These are phyloP conservation scores for Pestalotiopsis sp. DNA, from an alignment of 2,329 filamentous ascomycete species.

Conservation along the genomic window DNA sequence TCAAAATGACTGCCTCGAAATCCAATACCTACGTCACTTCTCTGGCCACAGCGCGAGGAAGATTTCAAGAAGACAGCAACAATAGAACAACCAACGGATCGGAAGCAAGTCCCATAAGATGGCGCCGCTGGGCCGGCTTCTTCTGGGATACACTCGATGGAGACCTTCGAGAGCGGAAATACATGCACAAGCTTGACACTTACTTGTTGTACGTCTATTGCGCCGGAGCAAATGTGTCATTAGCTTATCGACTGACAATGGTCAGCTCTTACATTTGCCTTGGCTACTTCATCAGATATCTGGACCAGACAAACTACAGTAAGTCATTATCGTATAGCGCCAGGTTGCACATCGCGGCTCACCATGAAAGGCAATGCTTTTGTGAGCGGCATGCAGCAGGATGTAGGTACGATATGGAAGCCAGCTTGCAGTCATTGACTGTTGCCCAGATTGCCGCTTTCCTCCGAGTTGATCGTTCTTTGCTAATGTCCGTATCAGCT, in stretches of 20 bases:
- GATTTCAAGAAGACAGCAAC: not conserved
- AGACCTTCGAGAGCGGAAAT: conserved; percentile 2
- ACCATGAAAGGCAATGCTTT: conserved; percentile 22
- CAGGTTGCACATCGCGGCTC: too few relatives aligned
- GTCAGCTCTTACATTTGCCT: conserved; percentile 14
- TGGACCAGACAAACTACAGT: conserved; percentile 20
- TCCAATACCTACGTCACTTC: too few relatives aligned
- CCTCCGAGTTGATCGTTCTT: too few relatives aligned
- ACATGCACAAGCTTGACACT: conserved; percentile 7
- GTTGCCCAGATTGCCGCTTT: not conserved
- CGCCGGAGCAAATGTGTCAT: not conserved
- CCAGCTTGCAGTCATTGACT: too few relatives aligned
- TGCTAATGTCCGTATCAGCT: conserved; percentile 24
- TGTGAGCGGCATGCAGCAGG: conserved; percentile 34
- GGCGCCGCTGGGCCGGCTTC: not conserved
- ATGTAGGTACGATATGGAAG: conserved; percentile 6
- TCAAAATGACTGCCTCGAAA: too few relatives aligned
- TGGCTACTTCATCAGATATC: conserved; percentile 26
- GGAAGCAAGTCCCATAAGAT: not conserved
- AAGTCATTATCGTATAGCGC: too few relatives aligned
- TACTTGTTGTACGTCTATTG: conserved; percentile 5
- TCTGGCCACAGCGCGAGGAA: too few relatives aligned
- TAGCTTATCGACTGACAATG: not conserved
- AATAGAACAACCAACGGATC: not conserved
- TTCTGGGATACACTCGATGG: conserved; percentile 10